Percentiles rank a stretch among this genome's conserved stretches.
Conservation (phyloP, 116 monocot species). For the Iris pallida region DNA sequence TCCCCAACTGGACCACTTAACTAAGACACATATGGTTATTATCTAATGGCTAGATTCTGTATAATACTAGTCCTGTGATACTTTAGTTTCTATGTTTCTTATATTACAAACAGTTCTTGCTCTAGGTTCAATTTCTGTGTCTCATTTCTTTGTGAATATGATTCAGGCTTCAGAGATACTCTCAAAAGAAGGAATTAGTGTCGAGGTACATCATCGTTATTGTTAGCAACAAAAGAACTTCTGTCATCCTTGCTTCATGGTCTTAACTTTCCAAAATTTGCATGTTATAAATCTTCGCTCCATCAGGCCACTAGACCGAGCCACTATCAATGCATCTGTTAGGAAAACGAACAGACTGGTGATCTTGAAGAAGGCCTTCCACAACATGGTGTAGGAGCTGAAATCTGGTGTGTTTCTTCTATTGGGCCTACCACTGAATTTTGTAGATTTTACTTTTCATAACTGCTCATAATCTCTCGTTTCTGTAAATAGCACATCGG, state of each 20-base stretch:
- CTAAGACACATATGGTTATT: too few relatives aligned
- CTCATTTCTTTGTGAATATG: background rate
- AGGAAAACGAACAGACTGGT: conserved; percentile 74
- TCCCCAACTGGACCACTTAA: too few relatives aligned
- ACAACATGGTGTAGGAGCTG: conserved; percentile 71
- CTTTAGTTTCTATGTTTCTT: too few relatives aligned
- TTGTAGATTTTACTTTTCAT: background rate
- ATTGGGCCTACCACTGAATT: background rate
- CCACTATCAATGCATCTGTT: conserved; percentile 65
- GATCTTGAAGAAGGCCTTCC: conserved; percentile 79
- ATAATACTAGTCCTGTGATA: too few relatives aligned
- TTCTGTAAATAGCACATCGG: conserved; percentile 41
- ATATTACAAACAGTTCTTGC: background rate
- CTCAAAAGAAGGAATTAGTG: conserved; percentile 81
- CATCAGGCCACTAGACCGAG: conserved; percentile 67
- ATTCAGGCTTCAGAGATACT: conserved; percentile 84
- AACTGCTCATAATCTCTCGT: background rate
- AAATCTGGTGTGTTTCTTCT: conserved; percentile 59
- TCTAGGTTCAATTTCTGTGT: background rate
- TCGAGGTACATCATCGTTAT: conserved; percentile 49
- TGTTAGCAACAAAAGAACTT: background rate
- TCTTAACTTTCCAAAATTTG: background rate
- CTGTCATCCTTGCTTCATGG: background rate
- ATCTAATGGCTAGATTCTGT: too few relatives aligned
- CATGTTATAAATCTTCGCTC: conserved; percentile 82